These are phyloP conservation scores for Moringa oleifera DNA, from an alignment of 345 rosid genomes.

Conservation along the genomic window DNA sequence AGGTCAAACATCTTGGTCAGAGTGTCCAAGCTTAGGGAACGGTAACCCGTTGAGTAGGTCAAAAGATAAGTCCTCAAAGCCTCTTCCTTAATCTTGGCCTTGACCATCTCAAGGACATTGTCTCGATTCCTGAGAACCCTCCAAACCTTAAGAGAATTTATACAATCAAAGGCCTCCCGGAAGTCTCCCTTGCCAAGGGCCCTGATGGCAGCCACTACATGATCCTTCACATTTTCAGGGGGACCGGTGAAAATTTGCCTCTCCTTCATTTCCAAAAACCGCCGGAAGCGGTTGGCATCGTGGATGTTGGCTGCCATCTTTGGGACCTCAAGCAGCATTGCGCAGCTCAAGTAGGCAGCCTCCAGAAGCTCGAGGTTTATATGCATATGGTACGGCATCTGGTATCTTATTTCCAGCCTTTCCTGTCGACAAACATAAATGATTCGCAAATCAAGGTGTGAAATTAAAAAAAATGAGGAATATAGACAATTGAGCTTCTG, in stretches of 20 bases:
- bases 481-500: too few relatives aligned
- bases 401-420: constrained; percentile 80
- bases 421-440: constrained; percentile 47
- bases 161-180: constrained; percentile 53
- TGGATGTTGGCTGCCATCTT: constrained; percentile 76
- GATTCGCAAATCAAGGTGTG: too few relatives aligned
- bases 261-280: constrained; percentile 68
- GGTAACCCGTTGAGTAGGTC: constrained; percentile 53
- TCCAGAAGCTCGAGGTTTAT: constrained; percentile 90
- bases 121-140: constrained; percentile 58
- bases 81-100: constrained; percentile 79
- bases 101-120: constrained; percentile 60
- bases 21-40: constrained; percentile 57
- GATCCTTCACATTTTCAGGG: constrained; percentile 85
- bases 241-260: constrained; percentile 83
- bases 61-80: constrained; percentile 78
- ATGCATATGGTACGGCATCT: constrained; percentile 98
- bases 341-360: constrained; percentile 80
- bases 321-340: constrained; percentile 94
- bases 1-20: constrained; percentile 79
- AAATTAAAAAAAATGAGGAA: too few relatives aligned
- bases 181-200: constrained; percentile 75
- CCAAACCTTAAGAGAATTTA: constrained; percentile 78
- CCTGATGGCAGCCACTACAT: constrained; percentile 80
- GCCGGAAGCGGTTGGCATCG: constrained; percentile 60